Evolutionary conservation across 441 rosid genomes (phyloP).

Genomic region (Geranium incanum): DNA sequence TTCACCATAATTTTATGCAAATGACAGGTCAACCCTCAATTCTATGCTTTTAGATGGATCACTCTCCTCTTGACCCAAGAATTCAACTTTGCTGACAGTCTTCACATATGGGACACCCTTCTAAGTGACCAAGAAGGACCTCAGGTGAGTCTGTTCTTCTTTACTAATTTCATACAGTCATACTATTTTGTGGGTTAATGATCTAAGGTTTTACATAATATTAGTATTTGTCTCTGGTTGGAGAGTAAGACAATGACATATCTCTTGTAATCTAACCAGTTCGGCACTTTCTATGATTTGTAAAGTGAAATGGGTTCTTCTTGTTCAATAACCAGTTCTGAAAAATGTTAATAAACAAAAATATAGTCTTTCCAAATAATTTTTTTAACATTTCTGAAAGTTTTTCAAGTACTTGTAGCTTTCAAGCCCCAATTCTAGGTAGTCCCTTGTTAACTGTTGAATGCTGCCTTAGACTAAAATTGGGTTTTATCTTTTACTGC

Average conservation of each 20-base stretch:
- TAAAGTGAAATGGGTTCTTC: background rate
- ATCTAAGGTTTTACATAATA: background rate
- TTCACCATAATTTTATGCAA: conserved; percentile 15
- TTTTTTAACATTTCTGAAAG: background rate
- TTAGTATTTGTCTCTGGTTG: background rate
- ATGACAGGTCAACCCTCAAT: conserved; percentile 89
- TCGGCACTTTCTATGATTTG: conserved; percentile 9
- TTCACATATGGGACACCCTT: conserved; percentile 95
- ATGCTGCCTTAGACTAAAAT: conserved; percentile 9
- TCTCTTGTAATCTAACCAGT: background rate
- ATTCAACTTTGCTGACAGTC: conserved; percentile 76
- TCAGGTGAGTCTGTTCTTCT: conserved; percentile 43
- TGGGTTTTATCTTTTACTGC: background rate
- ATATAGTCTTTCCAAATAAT: background rate
- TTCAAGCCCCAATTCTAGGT: background rate
- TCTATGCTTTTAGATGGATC: conserved; percentile 96
- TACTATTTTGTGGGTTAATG: background rate
- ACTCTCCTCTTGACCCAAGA: conserved; percentile 93
- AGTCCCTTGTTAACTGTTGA: background rate
- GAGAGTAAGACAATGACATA: background rate
- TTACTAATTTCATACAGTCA: background rate
- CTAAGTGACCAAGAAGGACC: conserved; percentile 93
- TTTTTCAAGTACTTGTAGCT: background rate
- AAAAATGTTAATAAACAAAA: background rate
- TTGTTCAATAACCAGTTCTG: background rate